Evolutionary conservation across 2,329 filamentous ascomycete species (phyloP), one percentile per base, ranked within the genome.

Genomic region (Rosellinia necatrix): DNA sequence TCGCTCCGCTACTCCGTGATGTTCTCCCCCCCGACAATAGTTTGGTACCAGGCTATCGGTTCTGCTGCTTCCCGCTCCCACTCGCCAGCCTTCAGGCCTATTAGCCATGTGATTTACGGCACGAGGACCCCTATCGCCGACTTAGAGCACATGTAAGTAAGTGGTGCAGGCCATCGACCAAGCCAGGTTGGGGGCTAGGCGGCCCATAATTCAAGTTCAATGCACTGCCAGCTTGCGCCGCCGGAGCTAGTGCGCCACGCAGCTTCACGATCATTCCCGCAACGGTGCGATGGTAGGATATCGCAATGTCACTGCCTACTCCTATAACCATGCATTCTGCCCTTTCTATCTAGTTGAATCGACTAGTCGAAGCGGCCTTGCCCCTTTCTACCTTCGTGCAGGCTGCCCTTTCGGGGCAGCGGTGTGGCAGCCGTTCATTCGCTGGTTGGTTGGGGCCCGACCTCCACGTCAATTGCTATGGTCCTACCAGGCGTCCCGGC

Each of bases 381-480:
- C 58, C 58, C 47, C 63, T 62, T 61, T 60, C 54, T 66, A 58
- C 60, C 50, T 53, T 54, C 43, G 66, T 70, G 69, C 69, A 70
- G 61, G 54, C 65, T 55, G 64, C 62, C 58, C 62, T 64, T 68
- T 63, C 58, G 61, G 62, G 58, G 44, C 58, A 54, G 49, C 58
- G 58, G 68, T 71, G 69, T 71, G 69, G 66, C 68, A 70, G 49
- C 40, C 58, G 46, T 62, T 68, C 51, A 71, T 71, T 71, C 66
- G 69, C 59, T 61, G 58, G 60, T 46, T 53, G n/a, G 53, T 64
- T 68, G 66, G 61, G 61, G 42, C 64, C 64, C 63, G 64, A 68
- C 61, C 60, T 68, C 61, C 63, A 65, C 61, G 62, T 64, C 62
- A 68, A 59, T 65, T 66, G 48, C 40, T 47, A 56, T 59, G 53